These are phyloP conservation scores for Novymonas esmeraldas DNA, from an alignment of 208 protist species.

Conservation along the genomic window DNA sequence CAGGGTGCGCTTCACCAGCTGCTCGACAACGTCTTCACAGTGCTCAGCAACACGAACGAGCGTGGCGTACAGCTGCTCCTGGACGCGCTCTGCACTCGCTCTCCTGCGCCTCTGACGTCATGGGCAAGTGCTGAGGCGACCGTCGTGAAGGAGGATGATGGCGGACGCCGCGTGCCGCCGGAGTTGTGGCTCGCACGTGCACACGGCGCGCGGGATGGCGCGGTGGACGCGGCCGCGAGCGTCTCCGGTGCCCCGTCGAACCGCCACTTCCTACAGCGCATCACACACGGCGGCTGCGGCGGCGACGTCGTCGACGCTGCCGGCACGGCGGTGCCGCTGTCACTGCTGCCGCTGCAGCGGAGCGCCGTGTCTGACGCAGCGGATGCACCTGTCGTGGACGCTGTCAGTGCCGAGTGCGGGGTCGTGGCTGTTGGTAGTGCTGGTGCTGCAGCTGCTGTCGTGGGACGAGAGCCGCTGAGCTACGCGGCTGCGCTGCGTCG, in stretches of 20 bases:
- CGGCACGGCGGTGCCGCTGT: neutral
- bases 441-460: neutral
- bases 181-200: constrained; percentile 11
- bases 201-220: neutral
- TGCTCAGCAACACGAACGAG: constrained; percentile 42
- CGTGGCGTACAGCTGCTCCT: constrained; percentile 34
- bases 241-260: constrained; percentile 6
- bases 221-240: neutral
- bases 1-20: constrained; percentile 31
- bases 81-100: constrained; percentile 42
- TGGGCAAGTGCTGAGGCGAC: constrained; percentile 5
- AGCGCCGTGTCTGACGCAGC: neutral
- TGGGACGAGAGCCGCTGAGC: constrained; percentile 6
- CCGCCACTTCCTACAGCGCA: constrained; percentile 7
- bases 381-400: neutral
- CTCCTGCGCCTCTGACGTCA: constrained; percentile 12
- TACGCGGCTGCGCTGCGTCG: constrained; percentile 38
- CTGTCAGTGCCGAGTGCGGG: neutral
- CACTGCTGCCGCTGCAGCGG: neutral
- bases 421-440: neutral
- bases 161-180: constrained; percentile 12
- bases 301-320: neutral
- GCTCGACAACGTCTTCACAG: constrained; percentile 35
- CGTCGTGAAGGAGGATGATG: constrained; percentile 26
- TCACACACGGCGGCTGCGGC: constrained; percentile 5